Percentiles rank a stretch among this genome's conserved stretches.
These are phyloP conservation scores for Dothideomycetes sp. DNA, from an alignment of 2,329 filamentous ascomycete species.

Conservation along the genomic window DNA sequence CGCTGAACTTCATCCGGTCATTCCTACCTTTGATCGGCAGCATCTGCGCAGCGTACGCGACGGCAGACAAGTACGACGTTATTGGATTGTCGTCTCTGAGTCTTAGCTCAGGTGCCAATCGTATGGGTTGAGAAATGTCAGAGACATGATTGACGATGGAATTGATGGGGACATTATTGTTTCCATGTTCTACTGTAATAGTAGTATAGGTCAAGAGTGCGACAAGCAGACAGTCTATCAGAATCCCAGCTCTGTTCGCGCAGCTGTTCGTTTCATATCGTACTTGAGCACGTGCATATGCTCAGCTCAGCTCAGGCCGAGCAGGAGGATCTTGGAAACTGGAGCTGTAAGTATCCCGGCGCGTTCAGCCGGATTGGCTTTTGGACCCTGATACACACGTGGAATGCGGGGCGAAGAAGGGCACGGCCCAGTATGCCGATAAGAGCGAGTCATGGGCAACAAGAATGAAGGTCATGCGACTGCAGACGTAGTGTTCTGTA, in stretches of 20 bases:
- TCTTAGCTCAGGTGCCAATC: constrained; percentile 15
- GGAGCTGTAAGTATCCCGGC: too few species aligned
- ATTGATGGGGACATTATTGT: neutral
- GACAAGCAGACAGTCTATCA: too few species aligned
- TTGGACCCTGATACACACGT: neutral
- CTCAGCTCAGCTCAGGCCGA: too few species aligned
- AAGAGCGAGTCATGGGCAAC: neutral
- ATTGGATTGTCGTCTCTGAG: constrained; percentile 13
- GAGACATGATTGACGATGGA: neutral
- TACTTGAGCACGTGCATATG: too few species aligned
- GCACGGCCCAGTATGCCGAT: neutral
- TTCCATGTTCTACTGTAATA: neutral
- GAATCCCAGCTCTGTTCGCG: too few species aligned
- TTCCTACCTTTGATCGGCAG: constrained; percentile 15
- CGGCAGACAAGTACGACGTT: constrained; percentile 17
- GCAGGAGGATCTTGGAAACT: too few species aligned
- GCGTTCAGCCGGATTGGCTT: neutral
- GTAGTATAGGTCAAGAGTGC: neutral
- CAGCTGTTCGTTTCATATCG: too few species aligned
- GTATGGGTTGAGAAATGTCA: constrained; percentile 9
- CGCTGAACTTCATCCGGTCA: constrained; percentile 38
- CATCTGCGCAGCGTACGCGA: constrained; percentile 18
- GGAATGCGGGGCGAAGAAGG: neutral
- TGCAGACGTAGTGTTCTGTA: neutral
- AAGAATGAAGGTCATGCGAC: neutral